Evolutionary conservation across 2,329 filamentous ascomycete species (phyloP), one percentile per base, ranked within the genome.

Genomic region (Fusarium penzigii): DNA sequence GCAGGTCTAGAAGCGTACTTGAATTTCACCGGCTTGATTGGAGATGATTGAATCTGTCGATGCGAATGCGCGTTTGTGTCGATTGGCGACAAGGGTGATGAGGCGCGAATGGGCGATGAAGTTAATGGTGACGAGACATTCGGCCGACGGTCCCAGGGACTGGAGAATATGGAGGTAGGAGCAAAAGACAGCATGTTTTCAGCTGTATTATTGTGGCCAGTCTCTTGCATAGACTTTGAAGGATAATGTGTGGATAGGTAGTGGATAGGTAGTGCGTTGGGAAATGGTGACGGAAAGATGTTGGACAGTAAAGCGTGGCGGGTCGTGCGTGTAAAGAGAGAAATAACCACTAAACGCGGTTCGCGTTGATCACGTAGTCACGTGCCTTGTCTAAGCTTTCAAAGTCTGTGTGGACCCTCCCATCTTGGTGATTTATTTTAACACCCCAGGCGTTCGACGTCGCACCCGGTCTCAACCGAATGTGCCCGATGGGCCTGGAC

Each of bases 71-170:
- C 51, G 58, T 79, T 78, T 14, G 68, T 65, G 49, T 79, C 65
- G 55, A 74, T 70, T 16, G 74, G 70, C 2, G 76, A 77, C 9
- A 78, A 69, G 11, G 73, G 71, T 11, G 80, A 78, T 6, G 77
- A 74, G n/a, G 77, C 75, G 59, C 81, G 80, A 47, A 83, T 68
- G 12, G 82, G 82, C 3, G 82, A 84, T 3, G 82, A 85, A 3
- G 83, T 83, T 20, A 60, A 54, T 16, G 57, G 57, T 46, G 57
- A 5, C 84, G 78, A 6, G 81, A 77, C 70, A 36, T 69, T 55
- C 2, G 82, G 82, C 14, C 75, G 75, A 67, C 78, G 68, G 44
- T 75, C 70, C 68, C 76, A 78, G 32, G 70, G 65, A 50, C 71
- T 68, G 46, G 73, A 71, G 63, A 79, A 76, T 44, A 74, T 70